Evolutionary conservation across 2,329 filamentous ascomycete species (phyloP), one percentile per base, ranked within the genome.

Genomic region (Fusarium temperatum): DNA sequence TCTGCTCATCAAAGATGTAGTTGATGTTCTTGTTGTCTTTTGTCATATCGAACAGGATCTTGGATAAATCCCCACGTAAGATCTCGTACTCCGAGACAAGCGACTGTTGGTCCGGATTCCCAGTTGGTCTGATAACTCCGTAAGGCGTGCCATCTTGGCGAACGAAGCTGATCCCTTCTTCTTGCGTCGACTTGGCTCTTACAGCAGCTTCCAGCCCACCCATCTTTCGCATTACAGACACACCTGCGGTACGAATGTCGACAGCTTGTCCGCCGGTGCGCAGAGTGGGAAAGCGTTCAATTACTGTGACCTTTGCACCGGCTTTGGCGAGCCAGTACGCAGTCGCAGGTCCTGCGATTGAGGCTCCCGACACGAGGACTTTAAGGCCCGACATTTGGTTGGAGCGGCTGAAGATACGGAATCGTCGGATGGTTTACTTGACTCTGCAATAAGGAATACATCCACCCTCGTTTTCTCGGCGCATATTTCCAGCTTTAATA

Each of bases 221-320:
- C 72, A 84, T 84, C 62, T 79, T 81, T 13, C 80, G 78, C 78
- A 84, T 83, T 6, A 84, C 77, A 3, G 79, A 77, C 12, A 84
- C 80, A 4, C 82, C 82, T 4, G 76, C 75, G 20, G 79, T 81
- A 64, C 82, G 82, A 42, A 84, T 80, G 56, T 84, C 82, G 51
- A 84, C 67, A n/a, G 79, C 79, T 39, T 84, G 82, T 8, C 82
- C 82, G 79, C 47, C 77, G 79, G 65, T 82, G 7, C 79, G 79
- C 17, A 81, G n/a, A 53, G 63, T n/a, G 4, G 82, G 75, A 53
- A 79, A 81, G 17, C 82, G 79, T 63, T 85, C 84, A 50, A 85
- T 73, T n/a, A 85, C 70, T 1, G 83, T 85, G 57, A 84, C 79
- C 2, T 55, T 69, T 13, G 79, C 79, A 3, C 80, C 78, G 13